Conservation (phyloP, 1,284 basidiomycete genomes). For the Ustilago tritici region DNA sequence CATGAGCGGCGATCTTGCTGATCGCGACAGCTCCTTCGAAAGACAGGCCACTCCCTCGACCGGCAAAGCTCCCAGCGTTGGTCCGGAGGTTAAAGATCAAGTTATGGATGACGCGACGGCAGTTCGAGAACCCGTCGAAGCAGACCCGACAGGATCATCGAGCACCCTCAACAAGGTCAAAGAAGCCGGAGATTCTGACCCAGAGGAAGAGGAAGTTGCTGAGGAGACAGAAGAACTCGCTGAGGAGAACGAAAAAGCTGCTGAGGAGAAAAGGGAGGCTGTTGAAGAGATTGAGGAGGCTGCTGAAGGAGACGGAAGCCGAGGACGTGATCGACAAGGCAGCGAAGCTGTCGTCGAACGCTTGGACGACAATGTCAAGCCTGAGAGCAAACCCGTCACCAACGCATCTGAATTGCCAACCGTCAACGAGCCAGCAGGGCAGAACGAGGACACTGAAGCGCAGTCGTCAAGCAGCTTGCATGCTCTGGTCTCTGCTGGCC, state of each 20-base stretch:
- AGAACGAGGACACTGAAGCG: background rate
- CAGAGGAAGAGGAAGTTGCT: background rate
- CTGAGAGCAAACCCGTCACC: background rate
- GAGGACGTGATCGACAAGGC: background rate
- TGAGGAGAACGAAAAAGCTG: background rate
- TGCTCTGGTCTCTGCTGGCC: conserved; percentile 7
- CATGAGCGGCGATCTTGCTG: conserved; percentile 43
- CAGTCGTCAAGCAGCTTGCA: background rate
- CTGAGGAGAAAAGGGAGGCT: background rate
- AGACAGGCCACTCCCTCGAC: conserved; percentile 12
- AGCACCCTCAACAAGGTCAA: background rate
- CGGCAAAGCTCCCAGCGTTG: background rate
- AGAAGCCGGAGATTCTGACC: background rate
- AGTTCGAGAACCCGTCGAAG: background rate
- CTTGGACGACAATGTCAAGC: background rate
- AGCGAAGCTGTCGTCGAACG: background rate
- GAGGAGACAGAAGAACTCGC: background rate
- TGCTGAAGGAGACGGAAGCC: background rate
- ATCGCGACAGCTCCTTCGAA: conserved; percentile 38
- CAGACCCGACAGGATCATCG: background rate
- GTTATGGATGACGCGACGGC: background rate
- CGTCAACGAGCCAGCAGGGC: background rate
- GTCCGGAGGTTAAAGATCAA: background rate
- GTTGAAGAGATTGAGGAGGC: background rate
- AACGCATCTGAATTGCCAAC: background rate